Evolutionary conservation across 176 grass and related monocot species (phyloP).

Genomic region (Juncus effusus): DNA sequence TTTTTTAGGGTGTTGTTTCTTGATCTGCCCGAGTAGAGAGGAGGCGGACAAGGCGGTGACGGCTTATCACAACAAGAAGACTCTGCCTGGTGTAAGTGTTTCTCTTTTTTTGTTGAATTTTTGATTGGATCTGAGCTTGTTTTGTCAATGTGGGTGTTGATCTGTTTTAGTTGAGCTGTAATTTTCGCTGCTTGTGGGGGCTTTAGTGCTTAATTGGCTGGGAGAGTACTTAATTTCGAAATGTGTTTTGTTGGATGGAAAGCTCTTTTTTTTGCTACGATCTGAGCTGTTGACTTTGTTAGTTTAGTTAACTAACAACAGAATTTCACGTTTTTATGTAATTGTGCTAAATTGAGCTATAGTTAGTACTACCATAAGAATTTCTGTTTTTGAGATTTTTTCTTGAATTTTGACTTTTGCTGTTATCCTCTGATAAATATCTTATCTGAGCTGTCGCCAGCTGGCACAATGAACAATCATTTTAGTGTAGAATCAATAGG

Average conservation of each 20-base stretch:
- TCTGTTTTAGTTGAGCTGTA: slow-evolving; percentile 9
- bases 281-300: background rate
- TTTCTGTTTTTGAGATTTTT: background rate
- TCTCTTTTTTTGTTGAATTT: slow-evolving; percentile 7
- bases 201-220: background rate
- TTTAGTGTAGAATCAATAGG: background rate
- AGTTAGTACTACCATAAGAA: background rate
- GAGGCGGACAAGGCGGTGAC: slow-evolving; percentile 97
- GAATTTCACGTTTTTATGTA: background rate
- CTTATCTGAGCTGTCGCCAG: background rate
- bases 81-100: slow-evolving; percentile 69
- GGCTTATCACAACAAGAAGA: slow-evolving; percentile 86
- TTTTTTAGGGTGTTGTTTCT: slow-evolving; percentile 45
- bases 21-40: slow-evolving; percentile 85
- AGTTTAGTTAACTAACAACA: slow-evolving; percentile 2
- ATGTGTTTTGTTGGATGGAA: slow-evolving; percentile 9
- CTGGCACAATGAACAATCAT: background rate
- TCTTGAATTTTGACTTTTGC: slow-evolving; percentile 4
- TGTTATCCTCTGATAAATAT: too few species aligned
- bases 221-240: slow-evolving; percentile 16
- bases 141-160: slow-evolving; percentile 22
- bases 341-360: slow-evolving; percentile 24
- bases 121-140: slow-evolving; percentile 25
- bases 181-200: background rate
- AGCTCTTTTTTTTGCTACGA: background rate